Base-by-base conservation (phyloP, 352 stramenopile genomes). In the Phytopythium oedochilum region DNA sequence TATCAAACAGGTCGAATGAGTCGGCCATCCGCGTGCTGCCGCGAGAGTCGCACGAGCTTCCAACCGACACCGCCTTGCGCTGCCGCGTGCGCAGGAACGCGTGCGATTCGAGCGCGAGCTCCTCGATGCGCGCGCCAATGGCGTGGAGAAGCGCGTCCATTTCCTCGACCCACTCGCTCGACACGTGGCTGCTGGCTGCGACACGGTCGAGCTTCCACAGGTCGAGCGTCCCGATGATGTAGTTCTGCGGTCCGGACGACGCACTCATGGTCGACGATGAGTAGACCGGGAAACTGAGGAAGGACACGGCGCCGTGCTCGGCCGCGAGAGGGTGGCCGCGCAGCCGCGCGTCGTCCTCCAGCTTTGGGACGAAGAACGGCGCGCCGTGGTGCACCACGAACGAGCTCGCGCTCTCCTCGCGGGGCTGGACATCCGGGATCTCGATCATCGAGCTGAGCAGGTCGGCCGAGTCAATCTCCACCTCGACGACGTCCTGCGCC, bases 231-330 rank as follows among this genome's bases (percentile, higher is more conserved):
- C 71, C 81, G n/a, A 91, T 78, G 56, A 73, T 81, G 36, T 74
- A 49, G 22, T 35, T 61, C 7, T 68, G 55, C 22, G 66, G 57
- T 5, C 61, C 46, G 0, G 32, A 49, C 40, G 25, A 23, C 2
- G 42, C 25, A 1, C 39, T 59, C 46, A 62, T 57, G 7, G 50
- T 60, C 17, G 61, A 60, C 0, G 71, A 66, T 5, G 75, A 70
- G 53, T 83, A 88, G 43, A 93, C 70, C 0, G 83, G 83, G 39
- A 93, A 70, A 43, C 77, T 90, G n/a, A 91, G 52, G 48, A 88
- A 71, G 22, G 75, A 86, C 28, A 80, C 61, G 12, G 74, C 71
- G 47, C 73, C 62, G 22, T 81, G 68, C 17, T 93, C 83, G 0
- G 75, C 81, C 40, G 74, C 68, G 3, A 93, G 63, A 28, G 83